Evolutionary conservation across 257 asterid genomes (phyloP).

Genomic region (Penstemon eatonii): DNA sequence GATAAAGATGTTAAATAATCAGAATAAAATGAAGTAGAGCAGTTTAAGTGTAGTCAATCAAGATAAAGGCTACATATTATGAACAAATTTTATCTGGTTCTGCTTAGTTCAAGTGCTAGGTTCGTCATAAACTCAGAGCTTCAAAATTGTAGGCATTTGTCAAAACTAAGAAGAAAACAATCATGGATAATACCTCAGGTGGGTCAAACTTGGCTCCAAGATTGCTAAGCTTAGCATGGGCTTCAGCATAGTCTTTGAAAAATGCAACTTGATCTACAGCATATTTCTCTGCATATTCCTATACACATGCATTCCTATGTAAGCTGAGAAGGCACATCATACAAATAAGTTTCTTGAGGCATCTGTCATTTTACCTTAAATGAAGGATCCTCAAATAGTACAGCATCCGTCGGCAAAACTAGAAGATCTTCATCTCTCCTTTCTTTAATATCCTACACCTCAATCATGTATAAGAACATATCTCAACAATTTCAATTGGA

Average conservation of each 20-base stretch:
- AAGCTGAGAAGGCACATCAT: neutral
- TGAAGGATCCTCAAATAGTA: constrained; percentile 84
- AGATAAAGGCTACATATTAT: constrained; percentile 3
- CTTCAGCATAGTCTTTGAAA: constrained; percentile 61
- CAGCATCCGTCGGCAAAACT: constrained; percentile 96
- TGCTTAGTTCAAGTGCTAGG: neutral
- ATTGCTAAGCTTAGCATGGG: constrained; percentile 68
- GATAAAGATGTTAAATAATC: too few relatives aligned
- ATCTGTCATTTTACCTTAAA: constrained; percentile 66
- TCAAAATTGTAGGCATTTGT: neutral
- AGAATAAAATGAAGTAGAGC: neutral
- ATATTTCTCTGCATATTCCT: constrained; percentile 69
- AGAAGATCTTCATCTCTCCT: constrained; percentile 80
- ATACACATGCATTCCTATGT: constrained; percentile 1
- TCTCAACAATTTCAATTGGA: constrained; percentile 16
- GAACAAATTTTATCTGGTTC: neutral
- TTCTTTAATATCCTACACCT: constrained; percentile 79
- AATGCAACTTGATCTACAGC: constrained; percentile 60
- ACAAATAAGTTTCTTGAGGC: neutral
- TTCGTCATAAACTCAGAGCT: neutral
- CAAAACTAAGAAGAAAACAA: neutral
- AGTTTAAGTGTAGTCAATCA: neutral
- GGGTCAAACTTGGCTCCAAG: constrained; percentile 72
- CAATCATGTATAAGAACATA: constrained; percentile 26
- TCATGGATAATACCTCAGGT: constrained; percentile 43